Base-by-base conservation (phyloP, 2,329 filamentous ascomycete genomes). In the Stagonosporopsis rhizophila region DNA sequence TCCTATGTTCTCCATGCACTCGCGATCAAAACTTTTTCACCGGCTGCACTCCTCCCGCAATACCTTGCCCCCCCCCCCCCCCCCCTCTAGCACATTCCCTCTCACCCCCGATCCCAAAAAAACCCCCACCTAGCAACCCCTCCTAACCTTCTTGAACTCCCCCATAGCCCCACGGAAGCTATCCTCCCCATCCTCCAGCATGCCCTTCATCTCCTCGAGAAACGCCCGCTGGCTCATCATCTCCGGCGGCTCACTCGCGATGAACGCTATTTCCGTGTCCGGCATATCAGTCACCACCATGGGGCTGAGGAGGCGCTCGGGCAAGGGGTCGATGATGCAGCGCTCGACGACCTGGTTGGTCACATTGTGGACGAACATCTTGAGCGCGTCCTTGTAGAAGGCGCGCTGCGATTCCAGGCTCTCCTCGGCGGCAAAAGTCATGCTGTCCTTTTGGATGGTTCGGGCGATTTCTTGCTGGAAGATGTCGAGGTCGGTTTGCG, bases 261-360 rank as follows among this genome's bases (percentile, higher is more conserved):
- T 25, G 27, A 55, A 64, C 1, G 41, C 44, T n/a, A 80, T 44
- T 40, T 78, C 63, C 1, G 73, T 57, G 3, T 79, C 76, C 0
- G 64, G 59, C 65, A 79, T 61, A 1, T 59, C 41, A 3, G 64
- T 53, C 6, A 80, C 62, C 0, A 65, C 50, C 1, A 68, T 22
- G 1, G 77, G 72, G 0, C 67, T 71, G 12, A 79, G 56, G 12
- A 76, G 70, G 7, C 59, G 60, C 0, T 61, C 45, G 0, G 67
- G 65, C 1, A 79, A 62, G 1, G 67, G 56, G 2, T 64, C 51
- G 12, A 80, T 60, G 2, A 79, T 57, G 56, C 74, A 64, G 12
- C 77, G 74, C 61, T 80, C 77, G 41, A 79, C 64, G 22, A 77
- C 70, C n/a, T 74, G 66, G 27, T 73, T 73, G 27, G 69, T 65